phyloP scores from a whole-genome alignment of 2,329 filamentous ascomycete genomes.

The Atkinsonella texensis region DNA sequence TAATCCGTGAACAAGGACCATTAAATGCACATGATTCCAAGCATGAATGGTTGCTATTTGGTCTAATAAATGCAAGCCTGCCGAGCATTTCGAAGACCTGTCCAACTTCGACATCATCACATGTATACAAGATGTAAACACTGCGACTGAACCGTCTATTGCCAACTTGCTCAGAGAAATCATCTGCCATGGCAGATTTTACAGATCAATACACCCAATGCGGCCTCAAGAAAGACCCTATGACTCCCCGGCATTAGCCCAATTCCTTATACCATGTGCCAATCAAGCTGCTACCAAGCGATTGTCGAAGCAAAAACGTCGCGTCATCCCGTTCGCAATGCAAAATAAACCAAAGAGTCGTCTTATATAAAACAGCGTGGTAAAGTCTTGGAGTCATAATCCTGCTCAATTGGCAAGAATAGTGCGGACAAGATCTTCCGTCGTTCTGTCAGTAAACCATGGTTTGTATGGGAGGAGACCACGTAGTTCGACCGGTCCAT shows the following conservation, averaged over 20 bases:
- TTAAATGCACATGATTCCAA: too few species aligned
- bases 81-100: too few species aligned
- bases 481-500: neutral
- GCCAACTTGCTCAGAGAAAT: neutral
- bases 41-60: too few species aligned
- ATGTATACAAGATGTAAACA: neutral
- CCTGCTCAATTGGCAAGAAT: constrained; percentile 65
- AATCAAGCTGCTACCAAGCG: constrained; percentile 1
- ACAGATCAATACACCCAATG: constrained; percentile 4
- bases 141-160: neutral
- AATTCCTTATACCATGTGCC: neutral
- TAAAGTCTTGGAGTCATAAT: neutral
- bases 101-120: too few species aligned
- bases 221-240: neutral
- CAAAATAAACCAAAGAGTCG: constrained; percentile 9
- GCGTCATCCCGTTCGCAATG: constrained; percentile 6
- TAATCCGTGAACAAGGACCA: too few species aligned
- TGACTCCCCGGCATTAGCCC: neutral
- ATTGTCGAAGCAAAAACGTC: constrained; percentile 11
- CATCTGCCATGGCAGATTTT: constrained; percentile 1
- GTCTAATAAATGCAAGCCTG: too few species aligned
- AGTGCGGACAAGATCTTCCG: constrained; percentile 68
- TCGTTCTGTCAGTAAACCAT: constrained; percentile 3
- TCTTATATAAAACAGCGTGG: neutral
- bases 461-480: neutral